These are phyloP conservation scores for Colletotrichum somersetense DNA, from an alignment of 2,329 filamentous ascomycete genomes.

Conservation along the genomic window DNA sequence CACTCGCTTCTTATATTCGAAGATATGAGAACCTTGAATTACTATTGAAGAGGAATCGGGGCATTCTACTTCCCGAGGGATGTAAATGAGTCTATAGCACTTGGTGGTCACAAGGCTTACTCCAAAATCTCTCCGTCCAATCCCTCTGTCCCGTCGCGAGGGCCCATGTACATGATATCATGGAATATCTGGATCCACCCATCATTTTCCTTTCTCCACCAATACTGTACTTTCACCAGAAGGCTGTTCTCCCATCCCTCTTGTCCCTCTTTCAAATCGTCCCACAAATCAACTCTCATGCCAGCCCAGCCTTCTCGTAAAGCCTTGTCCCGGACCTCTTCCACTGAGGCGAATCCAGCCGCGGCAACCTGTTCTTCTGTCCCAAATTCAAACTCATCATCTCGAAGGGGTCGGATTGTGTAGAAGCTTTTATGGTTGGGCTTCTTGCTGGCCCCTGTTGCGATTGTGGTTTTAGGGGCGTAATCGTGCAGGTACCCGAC, in stretches of 20 bases:
- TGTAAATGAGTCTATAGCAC: background rate
- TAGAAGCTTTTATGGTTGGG: constrained; percentile 29
- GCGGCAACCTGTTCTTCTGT: constrained; percentile 38
- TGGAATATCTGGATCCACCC: constrained; percentile 46
- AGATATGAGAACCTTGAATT: too few relatives aligned
- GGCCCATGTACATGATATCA: constrained; percentile 48
- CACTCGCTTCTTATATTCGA: too few relatives aligned
- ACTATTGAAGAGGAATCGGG: rapidly evolving
- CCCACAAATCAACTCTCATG: constrained; percentile 49
- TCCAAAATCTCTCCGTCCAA: constrained; percentile 38
- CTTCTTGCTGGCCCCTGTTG: background rate
- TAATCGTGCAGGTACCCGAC: constrained; percentile 45
- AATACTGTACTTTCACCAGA: constrained; percentile 49
- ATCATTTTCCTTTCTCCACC: constrained; percentile 46
- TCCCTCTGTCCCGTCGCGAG: constrained; percentile 46
- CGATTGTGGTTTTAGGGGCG: constrained; percentile 1
- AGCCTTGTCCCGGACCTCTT: constrained; percentile 40
- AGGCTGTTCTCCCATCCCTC: constrained; percentile 24
- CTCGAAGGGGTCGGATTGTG: constrained; percentile 41
- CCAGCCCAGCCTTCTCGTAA: constrained; percentile 45
- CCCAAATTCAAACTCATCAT: constrained; percentile 42
- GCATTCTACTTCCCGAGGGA: background rate
- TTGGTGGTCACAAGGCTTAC: background rate
- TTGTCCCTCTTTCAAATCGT: constrained; percentile 28
- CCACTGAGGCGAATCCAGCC: constrained; percentile 35